Evolutionary conservation across 2,329 filamentous ascomycete genomes (phyloP), one percentile per base, ranked within the genome.

Genomic region (Trichophyton simii): DNA sequence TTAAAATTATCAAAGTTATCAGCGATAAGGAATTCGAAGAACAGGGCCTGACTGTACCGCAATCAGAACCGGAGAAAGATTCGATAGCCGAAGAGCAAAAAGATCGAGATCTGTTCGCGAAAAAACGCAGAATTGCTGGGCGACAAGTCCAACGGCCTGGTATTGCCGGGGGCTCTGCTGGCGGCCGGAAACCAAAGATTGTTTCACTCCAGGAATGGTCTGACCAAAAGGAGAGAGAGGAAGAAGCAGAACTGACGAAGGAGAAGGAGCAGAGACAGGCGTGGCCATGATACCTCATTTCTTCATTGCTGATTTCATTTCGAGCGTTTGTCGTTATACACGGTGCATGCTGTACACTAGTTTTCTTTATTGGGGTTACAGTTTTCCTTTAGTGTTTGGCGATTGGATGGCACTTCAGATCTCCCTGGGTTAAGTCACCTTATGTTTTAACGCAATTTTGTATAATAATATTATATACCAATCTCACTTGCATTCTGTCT

Each of bases 1-100:
- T 85, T 41, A 81, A 80, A 66, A 72, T 84, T 22, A 76, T 85
- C 34, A 77, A 78, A 54, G 76, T 86, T 48, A 70, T 85, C 3
- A 73, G 75, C 11, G 82, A 85, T 62, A 76, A 78, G 41, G 76
- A 82, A 22, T 84, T 79, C 65, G 74, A 76, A 57, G 71, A 71
- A 11, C 68, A 70, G 50, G 79, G 78, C 1, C 69, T 79, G 15
- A 44, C 36, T 7, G 3, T 55, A 13, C 52, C 52, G 5, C 52
- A 36, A 20, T 36, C 25, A 34, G 52, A 55, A 18, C 22, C 52
- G 3, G 28, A 55, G 28, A 28, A 28, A 11, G 20, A 52, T 1
- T 7, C 52, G 8, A 7, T 15, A 46, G 4, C 8, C 25, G 57
- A 58, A 44, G 3, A 44, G 3, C 20, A 58, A 20, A 36, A 44